Evolutionary conservation across 305 asterid genomes (phyloP), one percentile per base, ranked within the genome.

Genomic region (Salvia sclarea): DNA sequence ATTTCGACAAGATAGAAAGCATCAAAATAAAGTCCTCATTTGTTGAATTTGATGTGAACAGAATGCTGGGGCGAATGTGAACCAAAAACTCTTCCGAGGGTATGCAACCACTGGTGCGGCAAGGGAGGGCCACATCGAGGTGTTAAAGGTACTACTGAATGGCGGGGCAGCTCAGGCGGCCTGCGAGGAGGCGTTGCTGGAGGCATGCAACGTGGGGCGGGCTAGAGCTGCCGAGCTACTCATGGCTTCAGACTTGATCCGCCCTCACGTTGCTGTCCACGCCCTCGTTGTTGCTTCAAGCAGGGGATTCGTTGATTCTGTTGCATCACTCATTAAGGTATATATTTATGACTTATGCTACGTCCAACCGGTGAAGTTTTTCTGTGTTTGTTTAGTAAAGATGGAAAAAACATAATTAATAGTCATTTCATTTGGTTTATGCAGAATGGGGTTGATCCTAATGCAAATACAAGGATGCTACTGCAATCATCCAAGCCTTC

Each of bases 51-150:
- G 4, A 13, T 55, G 63, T 66, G 47, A 61, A 43, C 84, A 89
- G 96, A 79, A 76, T 44, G 71, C 24, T 61, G 96, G 96, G 73
- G 91, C 88, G 38, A 74, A 79, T 60, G 87, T 83, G 70, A 86
- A 86, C 78, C 85, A 89, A 63, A 86, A 85, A 69, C 65, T 86
- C 74, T 89, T 89, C 80, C 81, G 96, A 61, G 96, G 96, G 8
- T 86, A 89, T 65, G 91, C 96, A 60, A 80, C 88, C 41, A 89
- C 94, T 17, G 96, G 90, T 17, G 89, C 96, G 2, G 94, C 80
- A 28, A 82, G 96, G 71, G 96, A 85, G 77, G 91, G 83, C 44
- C 88, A 89, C 74, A 45, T 70, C 43, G 85, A 81, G 81, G 84
- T 81, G 71, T 65, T 89, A 76, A 80, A 83, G 78, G 68, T 83